Conservation (phyloP, 139 green algal species). For the Chlorella sp. region DNA sequence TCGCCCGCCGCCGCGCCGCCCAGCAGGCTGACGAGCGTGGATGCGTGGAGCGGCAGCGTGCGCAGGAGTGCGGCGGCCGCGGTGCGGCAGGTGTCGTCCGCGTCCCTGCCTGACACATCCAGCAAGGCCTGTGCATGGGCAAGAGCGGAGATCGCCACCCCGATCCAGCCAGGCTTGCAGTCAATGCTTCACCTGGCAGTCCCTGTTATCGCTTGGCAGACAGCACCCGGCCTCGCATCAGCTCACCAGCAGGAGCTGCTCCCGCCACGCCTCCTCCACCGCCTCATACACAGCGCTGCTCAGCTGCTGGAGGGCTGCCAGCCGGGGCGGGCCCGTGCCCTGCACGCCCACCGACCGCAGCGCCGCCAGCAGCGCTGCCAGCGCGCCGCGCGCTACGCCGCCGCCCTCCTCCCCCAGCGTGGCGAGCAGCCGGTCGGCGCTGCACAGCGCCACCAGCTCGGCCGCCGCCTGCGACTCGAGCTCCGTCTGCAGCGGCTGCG, state of each 20-base stretch:
- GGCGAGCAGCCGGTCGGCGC: background rate
- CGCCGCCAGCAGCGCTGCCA: conserved; percentile 1
- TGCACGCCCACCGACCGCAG: conserved; percentile 8
- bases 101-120: conserved; percentile 30
- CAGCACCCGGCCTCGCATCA: no score
- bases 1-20: background rate
- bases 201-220: no score
- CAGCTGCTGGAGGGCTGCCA: no score
- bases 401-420: conserved; percentile 1
- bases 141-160: background rate
- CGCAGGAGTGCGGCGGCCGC: conserved; percentile 45
- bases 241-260: no score
- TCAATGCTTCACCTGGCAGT: no score
- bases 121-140: conserved; percentile 34
- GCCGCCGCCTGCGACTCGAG: conserved; percentile 7
- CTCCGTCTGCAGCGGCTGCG: background rate
- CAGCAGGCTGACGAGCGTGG: conserved; percentile 36
- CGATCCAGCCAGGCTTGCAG: no score
- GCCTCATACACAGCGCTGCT: no score
- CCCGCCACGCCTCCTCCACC: no score
- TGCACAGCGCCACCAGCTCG: conserved; percentile 4
- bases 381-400: no score
- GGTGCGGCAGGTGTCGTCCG: conserved; percentile 32
- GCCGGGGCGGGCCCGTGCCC: no score
- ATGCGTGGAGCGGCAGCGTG: conserved; percentile 32